Evolutionary conservation across 202 grass and related monocot genomes (phyloP), one percentile per base, ranked within the genome.

Genomic region (Panicum virgatum): DNA sequence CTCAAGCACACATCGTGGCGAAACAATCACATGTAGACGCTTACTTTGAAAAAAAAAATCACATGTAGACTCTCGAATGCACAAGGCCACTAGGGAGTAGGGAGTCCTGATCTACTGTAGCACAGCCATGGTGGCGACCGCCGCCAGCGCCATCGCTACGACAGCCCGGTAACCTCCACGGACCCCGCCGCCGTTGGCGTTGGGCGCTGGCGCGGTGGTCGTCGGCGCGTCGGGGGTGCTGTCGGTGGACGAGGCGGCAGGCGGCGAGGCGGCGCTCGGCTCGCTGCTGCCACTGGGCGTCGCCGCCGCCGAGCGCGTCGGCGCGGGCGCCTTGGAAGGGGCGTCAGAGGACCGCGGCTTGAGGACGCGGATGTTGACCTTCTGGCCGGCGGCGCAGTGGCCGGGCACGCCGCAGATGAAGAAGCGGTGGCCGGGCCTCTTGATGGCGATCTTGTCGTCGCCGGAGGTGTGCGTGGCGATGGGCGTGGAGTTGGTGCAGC

Each of bases 321-420:
- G 16, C 37, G 73, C 80, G 0, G 84, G 92, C 15, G 87, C 59
- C 15, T 44, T 26, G 76, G 88, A 83, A 88, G 90, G 90, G 40
- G 77, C 83, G n/a, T 16, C 67, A 76, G 93, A 79, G 87, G 87
- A 79, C 61, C 32, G 42, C 40, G 65, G 45, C 84, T 97, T 93
- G 75, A 75, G 82, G 26, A 97, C 94, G 59, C 91, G 94, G 83
- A 97, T 87, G 70, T 91, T 50, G 61, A 97, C 66, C 80, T 91
- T 97, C 86, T 97, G 94, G 2, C 94, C 94, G 5, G 83, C 75
- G 60, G 88, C 57, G 39, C 94, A 97, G 86, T 97, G 94, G 12
- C 91, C 94, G 0, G 91, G 89, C 9, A 93, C 52, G 75, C 94
- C 94, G 45, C 94, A 97, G 75, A 97, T 91, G 89, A 91, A 97